Evolutionary conservation across 1,284 basidiomycete species (phyloP).

Genomic region (Marasmius fiardii): DNA sequence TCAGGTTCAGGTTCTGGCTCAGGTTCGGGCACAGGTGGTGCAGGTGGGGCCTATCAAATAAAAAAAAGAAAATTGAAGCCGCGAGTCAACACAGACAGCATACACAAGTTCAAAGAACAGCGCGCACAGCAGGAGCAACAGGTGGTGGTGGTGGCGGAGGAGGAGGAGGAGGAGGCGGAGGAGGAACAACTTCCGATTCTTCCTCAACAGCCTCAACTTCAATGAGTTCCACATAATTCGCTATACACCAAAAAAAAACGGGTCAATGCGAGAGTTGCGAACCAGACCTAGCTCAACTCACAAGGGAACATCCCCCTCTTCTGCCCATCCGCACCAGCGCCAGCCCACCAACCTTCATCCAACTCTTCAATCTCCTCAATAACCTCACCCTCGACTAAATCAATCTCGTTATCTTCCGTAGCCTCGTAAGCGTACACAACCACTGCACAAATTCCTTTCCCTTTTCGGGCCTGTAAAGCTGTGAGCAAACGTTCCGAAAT

Average conservation of each 20-base stretch:
- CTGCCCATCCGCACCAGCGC: constrained; percentile 55
- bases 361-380: constrained; percentile 81
- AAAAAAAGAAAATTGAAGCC: too few species aligned
- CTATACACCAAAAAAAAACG: constrained; percentile 27
- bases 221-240: constrained; percentile 81
- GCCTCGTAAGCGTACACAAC: constrained; percentile 81
- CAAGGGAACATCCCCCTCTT: constrained; percentile 75
- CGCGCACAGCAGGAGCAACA: constrained; percentile 37
- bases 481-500: constrained; percentile 34
- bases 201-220: constrained; percentile 37
- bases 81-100: constrained; percentile 26
- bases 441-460: constrained; percentile 29
- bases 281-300: constrained; percentile 27
- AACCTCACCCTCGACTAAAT: constrained; percentile 75
- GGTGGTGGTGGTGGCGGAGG: constrained; percentile 39
- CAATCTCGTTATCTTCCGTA: constrained; percentile 83
- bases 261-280: neutral
- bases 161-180: constrained; percentile 26
- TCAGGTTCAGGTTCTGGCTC: constrained; percentile 31
- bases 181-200: constrained; percentile 30
- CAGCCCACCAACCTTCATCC: constrained; percentile 88
- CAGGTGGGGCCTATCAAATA: constrained; percentile 38
- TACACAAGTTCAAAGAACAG: neutral
- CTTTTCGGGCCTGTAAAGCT: constrained; percentile 23
- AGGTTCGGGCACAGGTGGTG: constrained; percentile 30